Evolutionary conservation across 2,329 filamentous ascomycete genomes (phyloP), one percentile per base, ranked within the genome.

Genomic region (Mollisiaceae sp.): DNA sequence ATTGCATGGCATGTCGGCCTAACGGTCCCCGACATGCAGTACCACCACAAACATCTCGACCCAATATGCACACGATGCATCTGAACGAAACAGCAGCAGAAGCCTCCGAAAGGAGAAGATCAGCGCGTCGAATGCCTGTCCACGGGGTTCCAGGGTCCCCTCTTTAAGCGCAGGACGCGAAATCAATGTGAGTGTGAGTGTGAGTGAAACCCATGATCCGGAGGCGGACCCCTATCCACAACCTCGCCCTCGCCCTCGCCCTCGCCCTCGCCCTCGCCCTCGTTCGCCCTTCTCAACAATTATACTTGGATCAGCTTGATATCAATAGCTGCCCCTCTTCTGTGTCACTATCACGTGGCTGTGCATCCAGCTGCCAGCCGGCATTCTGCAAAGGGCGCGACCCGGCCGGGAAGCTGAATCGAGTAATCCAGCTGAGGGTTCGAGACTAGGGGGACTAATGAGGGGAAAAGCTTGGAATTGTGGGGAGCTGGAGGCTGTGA

Each of bases 381-480:
- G 50, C 14, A 54, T 54, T 32, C 50, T 54, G 22, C 50, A 54
- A 54, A 54, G 50, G 27, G 50, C 27, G 32, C 50, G 50, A 32
- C 24, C 50, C 50, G 50, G 3, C 12, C 50, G 50, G 50, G 12
- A 35, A 32, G 24, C 50, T 54, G 5, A 12, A 54, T 20, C 9
- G 27, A n/a, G 50, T 35, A 54, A 54, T 54, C 45, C 45, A 12
- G 43, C 43, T n/a, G 9, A 47, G 15, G 9, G 43, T 11, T 20
- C 20, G 43, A 22, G 43, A 47, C 43, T 47, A 47, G n/a, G 15
- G n/a, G 11, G 20, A 18, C 43, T 47, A 47, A 47, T 47, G 43
- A 47, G 43, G 43, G 43, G 43, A 22, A 47, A 47, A 6, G 43
- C 43, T 47, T 47, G 12, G 43, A 47, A 47, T 20, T 47, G 43